Evolutionary conservation across 31 red algal species (phyloP).

Genomic region (Bonnemaisonia californica): DNA sequence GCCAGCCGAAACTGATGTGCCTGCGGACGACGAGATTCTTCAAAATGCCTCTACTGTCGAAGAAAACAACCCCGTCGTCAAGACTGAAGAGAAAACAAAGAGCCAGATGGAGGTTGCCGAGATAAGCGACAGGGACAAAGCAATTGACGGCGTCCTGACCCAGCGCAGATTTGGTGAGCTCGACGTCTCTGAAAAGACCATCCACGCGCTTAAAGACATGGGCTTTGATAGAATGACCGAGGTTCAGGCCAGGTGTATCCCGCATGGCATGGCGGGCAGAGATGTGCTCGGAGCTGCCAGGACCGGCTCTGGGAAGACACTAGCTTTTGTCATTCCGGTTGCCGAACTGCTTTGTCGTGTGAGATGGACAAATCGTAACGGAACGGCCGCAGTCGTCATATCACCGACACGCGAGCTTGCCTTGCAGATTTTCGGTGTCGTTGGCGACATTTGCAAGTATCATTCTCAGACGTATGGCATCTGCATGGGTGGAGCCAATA

Average conservation of each 20-base stretch:
- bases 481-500: slow-evolving; percentile 96
- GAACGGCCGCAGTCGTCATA: slow-evolving; percentile 94
- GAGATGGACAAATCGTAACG: slow-evolving; percentile 93
- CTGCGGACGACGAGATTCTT: not conserved
- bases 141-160: slow-evolving; percentile 80
- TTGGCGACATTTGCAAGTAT: slow-evolving; percentile 82
- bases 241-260: slow-evolving; percentile 93
- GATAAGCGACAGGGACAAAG: slow-evolving; percentile 45
- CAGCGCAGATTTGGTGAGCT: slow-evolving; percentile 85
- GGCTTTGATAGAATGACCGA: slow-evolving; percentile 96
- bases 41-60: not conserved
- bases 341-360: slow-evolving; percentile 91
- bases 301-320: slow-evolving; percentile 98
- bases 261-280: slow-evolving; percentile 91
- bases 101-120: slow-evolving; percentile 56
- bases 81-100: not conserved
- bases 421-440: slow-evolving; percentile 95
- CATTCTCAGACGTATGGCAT: slow-evolving; percentile 95
- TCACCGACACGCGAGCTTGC: slow-evolving; percentile 98
- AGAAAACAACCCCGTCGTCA: not conserved
- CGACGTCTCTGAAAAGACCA: slow-evolving; percentile 75
- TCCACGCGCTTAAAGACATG: slow-evolving; percentile 79
- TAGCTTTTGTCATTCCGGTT: slow-evolving; percentile 97
- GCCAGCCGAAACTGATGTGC: not conserved
- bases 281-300: slow-evolving; percentile 96